Conservation (phyloP, 257 asterid species). For the Gynochthodes officinalis region DNA sequence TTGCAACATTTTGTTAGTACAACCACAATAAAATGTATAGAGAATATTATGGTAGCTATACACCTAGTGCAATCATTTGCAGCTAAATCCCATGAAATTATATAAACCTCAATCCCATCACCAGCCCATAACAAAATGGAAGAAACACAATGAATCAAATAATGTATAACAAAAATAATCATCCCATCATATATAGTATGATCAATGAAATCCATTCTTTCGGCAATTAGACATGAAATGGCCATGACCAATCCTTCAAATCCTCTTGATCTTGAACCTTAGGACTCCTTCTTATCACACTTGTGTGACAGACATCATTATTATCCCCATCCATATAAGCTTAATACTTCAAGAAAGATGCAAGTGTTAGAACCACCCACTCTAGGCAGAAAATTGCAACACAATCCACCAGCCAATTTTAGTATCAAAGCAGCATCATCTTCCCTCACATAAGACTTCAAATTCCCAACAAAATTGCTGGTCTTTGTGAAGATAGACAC, state of each 20-base stretch:
- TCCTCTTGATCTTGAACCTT: conserved; percentile 75
- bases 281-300: conserved; percentile 40
- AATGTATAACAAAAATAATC: too few species aligned
- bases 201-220: neutral
- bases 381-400: conserved; percentile 72
- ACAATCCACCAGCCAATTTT: conserved; percentile 70
- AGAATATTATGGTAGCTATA: too few species aligned
- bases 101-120: neutral
- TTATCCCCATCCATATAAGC: conserved; percentile 56
- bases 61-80: conserved; percentile 16
- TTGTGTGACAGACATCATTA: conserved; percentile 15
- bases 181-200: neutral
- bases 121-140: too few species aligned
- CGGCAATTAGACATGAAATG: conserved; percentile 50
- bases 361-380: conserved; percentile 84
- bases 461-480: conserved; percentile 58
- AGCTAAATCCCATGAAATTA: conserved; percentile 11
- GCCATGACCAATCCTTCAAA: conserved; percentile 88
- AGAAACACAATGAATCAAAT: neutral
- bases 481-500: conserved; percentile 79
- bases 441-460: conserved; percentile 79
- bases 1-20: neutral
- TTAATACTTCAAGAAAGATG: conserved; percentile 72
- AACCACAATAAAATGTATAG: neutral
- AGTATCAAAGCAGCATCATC: conserved; percentile 76